Evolutionary conservation across 2,329 filamentous ascomycete species (phyloP), one percentile per base, ranked within the genome.

Genomic region (Xylaria sp.): DNA sequence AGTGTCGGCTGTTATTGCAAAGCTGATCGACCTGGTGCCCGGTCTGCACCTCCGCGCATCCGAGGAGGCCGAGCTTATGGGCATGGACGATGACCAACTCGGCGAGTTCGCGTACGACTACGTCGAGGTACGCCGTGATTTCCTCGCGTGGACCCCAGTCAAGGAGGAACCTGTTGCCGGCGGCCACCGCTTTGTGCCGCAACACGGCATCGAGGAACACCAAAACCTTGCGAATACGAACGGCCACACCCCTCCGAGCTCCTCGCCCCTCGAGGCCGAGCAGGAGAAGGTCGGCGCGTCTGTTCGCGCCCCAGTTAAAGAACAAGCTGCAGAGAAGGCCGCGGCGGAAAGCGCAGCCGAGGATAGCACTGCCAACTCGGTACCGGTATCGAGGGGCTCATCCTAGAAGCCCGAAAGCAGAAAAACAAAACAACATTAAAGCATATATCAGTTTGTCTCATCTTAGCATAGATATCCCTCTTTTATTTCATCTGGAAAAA

Each of bases 81-180:
- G 93, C 73, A 94, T 95, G 92, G 93, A 96, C 77, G 93, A 95
- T 78, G 92, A 95, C 81, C 93, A 96, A 82, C 92, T 95, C 74
- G 93, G 93, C 81, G 93, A 96, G 81, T 96, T 95, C 78, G 93
- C 92, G 12, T 95, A 95, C 84, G 93, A 96, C 80, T 96, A 95
- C 79, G 93, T 96, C 72, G 93, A 96, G 85, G 92, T 95, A 67
- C 91, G 93, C 77, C 89, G 93, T 76, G 93, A 96, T 81, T 96
- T 94, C 85, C 88, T 96, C 47, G 93, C 93, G 67, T 96, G 93
- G 93, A 94, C 92, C 34, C 93, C 93, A 0, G 89, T 91, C 39
- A 90, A 90, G 76, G 85, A 83, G 69, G 89, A 92, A 73, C 90
- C 89, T 30, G 84, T 85, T 58, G 80, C 85, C 66, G 82, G 86